Evolutionary conservation across 1,284 basidiomycete genomes (phyloP).

Genomic region (Moesziomyces aphidis): DNA sequence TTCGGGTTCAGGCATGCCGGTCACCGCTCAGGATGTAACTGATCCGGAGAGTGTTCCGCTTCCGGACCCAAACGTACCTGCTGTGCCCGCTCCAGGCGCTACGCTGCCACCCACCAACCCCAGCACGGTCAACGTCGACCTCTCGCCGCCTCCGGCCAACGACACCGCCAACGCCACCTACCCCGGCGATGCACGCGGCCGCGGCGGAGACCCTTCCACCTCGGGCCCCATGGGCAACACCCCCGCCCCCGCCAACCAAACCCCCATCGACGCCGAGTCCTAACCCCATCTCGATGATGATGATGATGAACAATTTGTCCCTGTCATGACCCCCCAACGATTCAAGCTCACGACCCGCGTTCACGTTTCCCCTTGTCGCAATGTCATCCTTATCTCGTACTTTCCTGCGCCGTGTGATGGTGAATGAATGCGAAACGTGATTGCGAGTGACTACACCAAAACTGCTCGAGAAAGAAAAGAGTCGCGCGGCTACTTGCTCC

Average conservation of each 20-base stretch:
- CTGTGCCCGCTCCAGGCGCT: constrained; percentile 34
- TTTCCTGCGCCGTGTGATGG: neutral
- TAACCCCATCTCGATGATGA: constrained; percentile 1
- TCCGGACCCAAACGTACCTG: constrained; percentile 6
- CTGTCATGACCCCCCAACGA: neutral
- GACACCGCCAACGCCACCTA: constrained; percentile 31
- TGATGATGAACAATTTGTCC: constrained; percentile 6
- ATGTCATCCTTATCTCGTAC: neutral
- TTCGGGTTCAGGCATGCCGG: neutral
- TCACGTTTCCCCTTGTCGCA: neutral
- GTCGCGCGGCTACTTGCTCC: constrained; percentile 23
- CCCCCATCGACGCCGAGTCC: constrained; percentile 45
- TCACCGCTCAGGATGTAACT: constrained; percentile 10
- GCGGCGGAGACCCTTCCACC: constrained; percentile 24
- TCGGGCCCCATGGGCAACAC: constrained; percentile 39
- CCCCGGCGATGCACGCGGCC: constrained; percentile 31
- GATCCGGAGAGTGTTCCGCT: constrained; percentile 21
- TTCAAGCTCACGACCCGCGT: neutral
- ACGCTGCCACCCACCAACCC: constrained; percentile 41
- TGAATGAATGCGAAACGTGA: constrained; percentile 29
- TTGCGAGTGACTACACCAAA: neutral
- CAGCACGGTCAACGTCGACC: constrained; percentile 17
- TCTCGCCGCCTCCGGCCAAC: constrained; percentile 19
- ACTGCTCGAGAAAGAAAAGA: neutral
- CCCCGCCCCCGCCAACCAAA: constrained; percentile 28